Evolutionary conservation across 129 eudicot species (phyloP), one percentile per base, ranked within the genome.

Genomic region (Gnaphalium uliginosum): DNA sequence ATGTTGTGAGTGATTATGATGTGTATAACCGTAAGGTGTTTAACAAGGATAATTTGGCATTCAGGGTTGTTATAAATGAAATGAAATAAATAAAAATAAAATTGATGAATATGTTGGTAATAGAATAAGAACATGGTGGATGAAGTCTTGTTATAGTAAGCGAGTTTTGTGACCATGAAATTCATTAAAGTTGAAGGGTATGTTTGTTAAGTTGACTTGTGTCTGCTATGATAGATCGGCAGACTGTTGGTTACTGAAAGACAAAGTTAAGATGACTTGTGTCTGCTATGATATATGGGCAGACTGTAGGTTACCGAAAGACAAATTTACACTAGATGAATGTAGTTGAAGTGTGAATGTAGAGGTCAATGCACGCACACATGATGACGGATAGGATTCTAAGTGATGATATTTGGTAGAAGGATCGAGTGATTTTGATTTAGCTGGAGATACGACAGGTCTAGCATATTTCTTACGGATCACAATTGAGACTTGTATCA

Each of bases 61-160:
- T 63, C 43, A 63, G 68, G 43, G 22, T 63, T 27, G 27, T 15
- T 63, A 15, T 5, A n/a, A 4, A 4, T 18, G 22, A 17, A 17
- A 50, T 13, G 11, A 50, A 15, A 10, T 8, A 17, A 17, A 17
- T 23, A 63, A 7, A 26, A 13, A 63, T n/a, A 57, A 61, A 29
- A 62, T 29, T 62, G 41, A 14, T 17, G 25, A 27, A 63, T 5
- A 30, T 29, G 39, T 15, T 26, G 5, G 22, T 17, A 5, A 32
- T 29, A 63, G 68, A 63, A 13, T 63, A 63, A 62, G 68, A 62
- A 26, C 43, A 17, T n/a, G 46, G 21, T 65, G 69, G 25, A 17
- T 25, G 37, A 26, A 62, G 4, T 4, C 23, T 43, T 1, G 17
- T 13, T 43, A 43, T 43, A 43, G 17, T 43, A 43, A 11, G 17